Base-by-base conservation (phyloP, 306 rosid species). In the Calophaca sinica region DNA sequence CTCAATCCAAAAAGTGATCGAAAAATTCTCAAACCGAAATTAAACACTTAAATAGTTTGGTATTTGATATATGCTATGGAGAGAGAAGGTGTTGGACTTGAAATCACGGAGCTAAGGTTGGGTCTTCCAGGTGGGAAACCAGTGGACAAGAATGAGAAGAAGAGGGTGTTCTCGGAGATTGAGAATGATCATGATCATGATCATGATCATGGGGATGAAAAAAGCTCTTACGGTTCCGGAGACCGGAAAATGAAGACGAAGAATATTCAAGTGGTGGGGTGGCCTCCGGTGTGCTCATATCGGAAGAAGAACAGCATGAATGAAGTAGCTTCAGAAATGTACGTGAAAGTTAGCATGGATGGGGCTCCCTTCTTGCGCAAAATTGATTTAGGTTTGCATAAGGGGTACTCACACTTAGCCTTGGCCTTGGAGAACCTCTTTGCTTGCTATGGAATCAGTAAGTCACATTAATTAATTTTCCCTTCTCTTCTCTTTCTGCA, bases 211-310 rank as follows among this genome's bases (percentile, higher is more conserved):
- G 81, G 32, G 2, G 79, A 65, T 0, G 73, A 76, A n/a, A 62
- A 66, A 2, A 62, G 63, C 64, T 10, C 7, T 11, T 64, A 55
- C n/a, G 2, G 1, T 20, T 20, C 5, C 38, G 55, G 68, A 0
- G 81, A 83, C 50, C 62, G 20, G 72, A 79, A 75, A 58, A 38
- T 5, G 4, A 85, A 80, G 76, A 44, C 10, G 6, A 86, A 77
- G 72, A 48, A 33, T 33, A 4, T 26, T 28, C 83, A 84, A 31
- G 88, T 81, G 5, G 92, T 88, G 77, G 97, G 97, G 79, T 92
- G 97, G 97, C 97, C 97, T 50, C 97, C 97, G 11, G 87, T 92
- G 80, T 90, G 97, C 79, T 92, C 96, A 0, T 87, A 88, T 64
- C 53, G 97, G 65, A 88, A 54, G 85, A 88, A 83, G 87, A 87